phyloP scores from a whole-genome alignment of 108 stramenopile genomes.

The Cylindrotheca closterium region DNA sequence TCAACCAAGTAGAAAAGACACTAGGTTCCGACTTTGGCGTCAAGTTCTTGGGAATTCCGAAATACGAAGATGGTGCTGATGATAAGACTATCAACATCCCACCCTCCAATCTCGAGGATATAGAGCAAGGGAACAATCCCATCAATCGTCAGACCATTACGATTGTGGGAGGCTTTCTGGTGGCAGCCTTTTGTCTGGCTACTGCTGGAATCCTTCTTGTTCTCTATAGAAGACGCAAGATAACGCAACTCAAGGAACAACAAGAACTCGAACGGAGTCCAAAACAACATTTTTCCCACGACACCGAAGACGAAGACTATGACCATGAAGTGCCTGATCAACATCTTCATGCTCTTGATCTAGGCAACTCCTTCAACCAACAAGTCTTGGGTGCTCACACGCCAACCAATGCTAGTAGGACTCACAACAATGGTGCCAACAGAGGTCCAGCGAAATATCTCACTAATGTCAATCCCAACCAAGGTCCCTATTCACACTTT shows the following conservation, averaged over 20 bases:
- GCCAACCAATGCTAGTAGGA: not conserved
- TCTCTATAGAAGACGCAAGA: slow-evolving; percentile 17
- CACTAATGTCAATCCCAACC: not conserved
- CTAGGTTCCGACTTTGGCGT: not conserved
- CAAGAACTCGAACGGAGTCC: not conserved
- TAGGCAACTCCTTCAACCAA: not conserved
- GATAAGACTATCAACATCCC: not conserved
- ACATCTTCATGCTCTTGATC: not conserved
- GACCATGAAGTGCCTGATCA: slow-evolving; percentile 2
- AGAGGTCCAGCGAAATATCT: not conserved
- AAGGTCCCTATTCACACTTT: not conserved
- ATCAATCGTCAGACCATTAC: slow-evolving; percentile 25
- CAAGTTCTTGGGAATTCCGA: not conserved
- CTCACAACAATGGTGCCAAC: not conserved
- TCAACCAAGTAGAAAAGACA: not conserved
- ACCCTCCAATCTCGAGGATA: not conserved
- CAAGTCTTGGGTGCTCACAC: not conserved
- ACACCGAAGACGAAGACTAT: slow-evolving; percentile 1
- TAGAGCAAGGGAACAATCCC: not conserved
- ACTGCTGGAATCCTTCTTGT: slow-evolving; percentile 22
- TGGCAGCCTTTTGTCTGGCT: slow-evolving; percentile 31
- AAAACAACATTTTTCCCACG: not conserved
- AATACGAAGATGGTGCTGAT: not conserved
- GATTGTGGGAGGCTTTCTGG: slow-evolving; percentile 34
- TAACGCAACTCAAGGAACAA: slow-evolving; percentile 2